These are phyloP conservation scores for Aspergillaceae sp. DNA, from an alignment of 2,329 filamentous ascomycete genomes.

Conservation along the genomic window DNA sequence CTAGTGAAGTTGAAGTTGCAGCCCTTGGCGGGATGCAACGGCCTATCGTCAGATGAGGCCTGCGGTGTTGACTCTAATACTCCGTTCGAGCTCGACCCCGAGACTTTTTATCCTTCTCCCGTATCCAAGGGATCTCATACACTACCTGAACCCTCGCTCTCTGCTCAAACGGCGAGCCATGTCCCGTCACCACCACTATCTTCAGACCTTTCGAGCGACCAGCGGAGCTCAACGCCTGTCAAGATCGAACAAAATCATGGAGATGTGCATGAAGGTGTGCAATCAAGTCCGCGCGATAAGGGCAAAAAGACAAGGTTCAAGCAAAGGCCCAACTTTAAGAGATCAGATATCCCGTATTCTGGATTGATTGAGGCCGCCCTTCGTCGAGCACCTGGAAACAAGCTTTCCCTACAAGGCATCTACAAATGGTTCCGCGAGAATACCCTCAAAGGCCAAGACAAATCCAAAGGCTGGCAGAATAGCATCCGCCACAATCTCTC, in stretches of 20 bases:
- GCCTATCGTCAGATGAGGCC: conserved; percentile 7
- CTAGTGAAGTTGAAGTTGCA: neutral
- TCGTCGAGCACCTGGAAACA: conserved; percentile 54
- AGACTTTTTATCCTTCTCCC: conserved; percentile 3
- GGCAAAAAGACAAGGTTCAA: neutral
- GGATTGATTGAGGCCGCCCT: conserved; percentile 71
- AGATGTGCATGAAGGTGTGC: conserved; percentile 20
- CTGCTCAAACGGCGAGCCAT: conserved; percentile 1
- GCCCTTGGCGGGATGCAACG: neutral
- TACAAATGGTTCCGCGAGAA: conserved; percentile 84
- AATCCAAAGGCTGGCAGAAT: conserved; percentile 77
- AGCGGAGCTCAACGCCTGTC: conserved; percentile 5
- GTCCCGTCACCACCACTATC: conserved; percentile 14
- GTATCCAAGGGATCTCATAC: neutral
- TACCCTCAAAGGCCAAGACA: conserved; percentile 62
- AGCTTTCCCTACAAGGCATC: conserved; percentile 74
- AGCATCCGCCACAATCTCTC: conserved; percentile 92
- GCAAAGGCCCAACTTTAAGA: conserved; percentile 5
- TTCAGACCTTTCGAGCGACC: conserved; percentile 16
- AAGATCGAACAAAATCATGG: conserved; percentile 8
- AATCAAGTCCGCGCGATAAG: conserved; percentile 8
- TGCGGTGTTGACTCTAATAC: conserved; percentile 3
- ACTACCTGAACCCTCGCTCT: neutral
- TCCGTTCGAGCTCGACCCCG: conserved; percentile 2
- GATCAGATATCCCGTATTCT: conserved; percentile 62